Evolutionary conservation across 495 filamentous ascomycete species (phyloP).

Genomic region (Peziza echinospora): DNA sequence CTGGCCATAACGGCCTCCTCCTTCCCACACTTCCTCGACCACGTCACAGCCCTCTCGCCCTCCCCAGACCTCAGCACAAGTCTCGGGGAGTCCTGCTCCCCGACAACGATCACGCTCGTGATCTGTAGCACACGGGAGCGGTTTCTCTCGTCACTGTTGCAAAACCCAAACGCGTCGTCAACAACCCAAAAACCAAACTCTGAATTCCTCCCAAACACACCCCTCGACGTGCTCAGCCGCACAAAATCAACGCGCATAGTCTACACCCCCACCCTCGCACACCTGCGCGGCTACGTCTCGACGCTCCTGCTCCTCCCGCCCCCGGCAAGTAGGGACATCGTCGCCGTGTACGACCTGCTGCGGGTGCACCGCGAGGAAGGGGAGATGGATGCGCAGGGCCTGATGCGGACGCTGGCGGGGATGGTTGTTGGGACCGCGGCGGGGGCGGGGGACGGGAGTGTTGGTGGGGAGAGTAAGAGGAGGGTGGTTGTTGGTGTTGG

Average conservation of each 20-base stretch:
- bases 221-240: background rate
- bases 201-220: background rate
- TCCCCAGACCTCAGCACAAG: background rate
- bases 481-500: background rate
- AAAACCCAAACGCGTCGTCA: no score
- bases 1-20: background rate
- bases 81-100: background rate
- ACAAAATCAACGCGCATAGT: background rate
- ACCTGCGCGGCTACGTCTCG: background rate
- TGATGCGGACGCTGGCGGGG: background rate
- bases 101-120: background rate
- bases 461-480: background rate
- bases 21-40: background rate
- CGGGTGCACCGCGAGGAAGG: background rate
- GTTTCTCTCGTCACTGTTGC: background rate
- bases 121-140: background rate
- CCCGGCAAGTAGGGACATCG: background rate
- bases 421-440: background rate
- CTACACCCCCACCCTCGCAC: background rate
- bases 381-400: background rate
- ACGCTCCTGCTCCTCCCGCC: slow-evolving; percentile 4
- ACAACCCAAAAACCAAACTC: background rate
- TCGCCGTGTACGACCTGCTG: background rate
- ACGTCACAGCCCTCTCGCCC: background rate
- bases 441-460: background rate